Percentiles rank a stretch among this genome's conserved stretches.
Evolutionary conservation across 352 stramenopile genomes (phyloP).

Genomic region (Globisporangium paddicum): DNA sequence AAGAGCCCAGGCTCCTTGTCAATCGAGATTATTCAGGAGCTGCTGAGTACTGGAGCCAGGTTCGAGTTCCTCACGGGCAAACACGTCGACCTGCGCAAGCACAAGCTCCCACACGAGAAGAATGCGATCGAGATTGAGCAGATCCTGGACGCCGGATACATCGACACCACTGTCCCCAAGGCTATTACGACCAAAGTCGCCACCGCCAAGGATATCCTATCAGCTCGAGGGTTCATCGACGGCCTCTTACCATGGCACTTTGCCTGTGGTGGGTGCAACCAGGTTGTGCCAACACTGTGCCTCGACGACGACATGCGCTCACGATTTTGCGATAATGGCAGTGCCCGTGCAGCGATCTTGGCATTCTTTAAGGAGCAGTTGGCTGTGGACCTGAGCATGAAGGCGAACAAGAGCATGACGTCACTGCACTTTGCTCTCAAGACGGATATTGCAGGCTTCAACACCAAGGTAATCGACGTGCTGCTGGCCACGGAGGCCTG

Average conservation of each 20-base stretch:
- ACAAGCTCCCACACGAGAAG: slow-evolving; percentile 50
- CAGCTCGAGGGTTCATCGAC: slow-evolving; percentile 19
- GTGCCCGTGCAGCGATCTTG: slow-evolving; percentile 34
- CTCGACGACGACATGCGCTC: slow-evolving; percentile 46
- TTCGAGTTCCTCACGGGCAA: slow-evolving; percentile 24
- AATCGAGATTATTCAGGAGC: slow-evolving; percentile 24
- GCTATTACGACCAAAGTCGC: slow-evolving; percentile 35
- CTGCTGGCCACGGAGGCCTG: slow-evolving; percentile 22
- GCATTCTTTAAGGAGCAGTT: slow-evolving; percentile 26
- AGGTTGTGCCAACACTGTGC: slow-evolving; percentile 30
- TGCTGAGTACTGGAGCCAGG: slow-evolving; percentile 24
- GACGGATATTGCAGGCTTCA: slow-evolving; percentile 40
- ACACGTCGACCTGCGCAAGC: slow-evolving; percentile 49
- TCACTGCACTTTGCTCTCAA: slow-evolving; percentile 47
- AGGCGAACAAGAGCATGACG: slow-evolving; percentile 29
- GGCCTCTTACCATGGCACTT: slow-evolving; percentile 59
- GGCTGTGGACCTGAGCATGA: slow-evolving; percentile 26
- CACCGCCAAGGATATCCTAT: slow-evolving; percentile 27
- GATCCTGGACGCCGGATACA: slow-evolving; percentile 41
- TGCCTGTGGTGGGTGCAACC: slow-evolving; percentile 44
- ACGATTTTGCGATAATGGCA: slow-evolving; percentile 33
- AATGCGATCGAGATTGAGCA: slow-evolving; percentile 45
- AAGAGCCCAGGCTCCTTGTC: slow-evolving; percentile 7
- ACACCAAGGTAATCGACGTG: slow-evolving; percentile 42
- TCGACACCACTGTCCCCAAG: slow-evolving; percentile 24